These are phyloP conservation scores for Diaporthe vexans DNA, from an alignment of 2,329 filamentous ascomycete genomes.

Conservation along the genomic window DNA sequence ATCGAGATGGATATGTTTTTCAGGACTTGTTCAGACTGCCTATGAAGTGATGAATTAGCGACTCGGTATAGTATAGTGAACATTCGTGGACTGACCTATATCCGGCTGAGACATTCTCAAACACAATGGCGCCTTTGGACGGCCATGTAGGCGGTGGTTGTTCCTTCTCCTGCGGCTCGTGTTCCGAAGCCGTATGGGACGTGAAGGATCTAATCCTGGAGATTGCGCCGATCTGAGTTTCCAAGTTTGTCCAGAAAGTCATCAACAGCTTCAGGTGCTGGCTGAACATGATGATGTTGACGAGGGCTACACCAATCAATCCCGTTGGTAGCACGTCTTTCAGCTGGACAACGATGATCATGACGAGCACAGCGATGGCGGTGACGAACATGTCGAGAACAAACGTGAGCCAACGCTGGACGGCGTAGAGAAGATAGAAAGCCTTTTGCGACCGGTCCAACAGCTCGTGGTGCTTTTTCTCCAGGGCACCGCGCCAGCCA, in stretches of 20 bases:
- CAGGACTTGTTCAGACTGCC: slow-evolving; percentile 43
- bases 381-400: slow-evolving; percentile 65
- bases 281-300: slow-evolving; percentile 31
- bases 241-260: slow-evolving; percentile 69
- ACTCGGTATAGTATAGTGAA: too few species aligned
- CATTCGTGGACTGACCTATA: slow-evolving; percentile 42
- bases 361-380: slow-evolving; percentile 50
- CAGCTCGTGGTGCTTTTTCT: slow-evolving; percentile 59
- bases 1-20: slow-evolving; percentile 48
- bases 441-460: slow-evolving; percentile 69
- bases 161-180: slow-evolving; percentile 17
- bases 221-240: slow-evolving; percentile 71
- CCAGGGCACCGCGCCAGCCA: slow-evolving; percentile 62
- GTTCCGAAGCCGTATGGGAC: not conserved
- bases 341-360: slow-evolving; percentile 59
- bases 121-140: slow-evolving; percentile 49
- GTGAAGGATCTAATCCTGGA: slow-evolving; percentile 59
- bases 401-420: slow-evolving; percentile 70
- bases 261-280: slow-evolving; percentile 59
- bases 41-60: not conserved
- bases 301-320: slow-evolving; percentile 32
- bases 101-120: slow-evolving; percentile 49
- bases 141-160: slow-evolving; percentile 51
- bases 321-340: slow-evolving; percentile 44
- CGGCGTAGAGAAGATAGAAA: slow-evolving; percentile 68